Conservation (phyloP, 2,329 filamentous ascomycete species). For the Hypoxylon sp. region DNA sequence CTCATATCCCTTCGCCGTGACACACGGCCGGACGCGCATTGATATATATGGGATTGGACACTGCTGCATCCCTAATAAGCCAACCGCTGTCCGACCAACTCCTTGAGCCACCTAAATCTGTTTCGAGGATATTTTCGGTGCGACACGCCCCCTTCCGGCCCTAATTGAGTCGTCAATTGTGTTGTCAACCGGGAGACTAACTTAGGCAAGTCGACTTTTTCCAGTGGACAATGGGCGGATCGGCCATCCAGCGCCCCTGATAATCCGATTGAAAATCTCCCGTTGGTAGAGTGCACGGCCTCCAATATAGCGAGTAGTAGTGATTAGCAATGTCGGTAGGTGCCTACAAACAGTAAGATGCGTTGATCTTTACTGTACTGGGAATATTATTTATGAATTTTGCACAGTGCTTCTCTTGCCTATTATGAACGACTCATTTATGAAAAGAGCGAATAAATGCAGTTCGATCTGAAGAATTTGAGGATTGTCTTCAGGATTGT, state of each 20-base stretch:
- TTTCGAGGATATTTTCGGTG: conserved; percentile 36
- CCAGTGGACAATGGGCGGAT: conserved; percentile 44
- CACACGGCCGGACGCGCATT: conserved; percentile 26
- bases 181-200: conserved; percentile 33
- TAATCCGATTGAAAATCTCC: conserved; percentile 36
- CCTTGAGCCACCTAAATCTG: conserved; percentile 30
- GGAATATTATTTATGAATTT: conserved; percentile 19
- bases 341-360: conserved; percentile 32
- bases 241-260: conserved; percentile 40
- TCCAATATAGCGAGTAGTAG: conserved; percentile 29
- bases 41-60: conserved; percentile 42
- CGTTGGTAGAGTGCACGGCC: conserved; percentile 25
- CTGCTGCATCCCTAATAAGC: conserved; percentile 34
- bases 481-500: conserved; percentile 21
- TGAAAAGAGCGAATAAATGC: conserved; percentile 18
- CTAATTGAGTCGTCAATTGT: conserved; percentile 45
- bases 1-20: conserved; percentile 14
- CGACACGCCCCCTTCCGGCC: conserved; percentile 35
- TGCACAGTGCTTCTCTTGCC: conserved; percentile 17
- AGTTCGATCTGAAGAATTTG: conserved; percentile 1
- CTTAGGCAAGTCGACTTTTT: conserved; percentile 18
- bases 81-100: conserved; percentile 29
- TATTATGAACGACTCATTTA: conserved; percentile 16
- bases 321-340: conserved; percentile 38
- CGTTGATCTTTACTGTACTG: conserved; percentile 17